Base-by-base conservation (phyloP, 1,284 basidiomycete species). In the Phellopilus nigrolimitatus region DNA sequence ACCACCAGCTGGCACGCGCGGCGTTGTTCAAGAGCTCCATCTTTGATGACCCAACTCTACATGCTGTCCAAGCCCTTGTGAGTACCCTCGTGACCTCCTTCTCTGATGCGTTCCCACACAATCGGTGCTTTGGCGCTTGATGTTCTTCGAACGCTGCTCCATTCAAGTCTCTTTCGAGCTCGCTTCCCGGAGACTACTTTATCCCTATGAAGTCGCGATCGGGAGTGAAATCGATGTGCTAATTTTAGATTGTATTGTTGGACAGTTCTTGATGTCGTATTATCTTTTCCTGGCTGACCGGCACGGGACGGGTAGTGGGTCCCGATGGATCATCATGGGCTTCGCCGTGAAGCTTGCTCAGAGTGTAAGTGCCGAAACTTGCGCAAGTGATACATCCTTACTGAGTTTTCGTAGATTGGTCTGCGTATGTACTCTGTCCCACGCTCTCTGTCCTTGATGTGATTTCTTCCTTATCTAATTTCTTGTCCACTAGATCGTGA, bases 291-390 rank as follows among this genome's bases (percentile, higher is more conserved):
- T 88, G 53, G 75, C 79, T 50, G 85, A 88, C 66, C 75, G 84
- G 57, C 82, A 88, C 63, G 84, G 84, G 13, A 80, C 76, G 22
- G 78, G 74, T 57, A 81, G 82, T 55, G 84, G 84, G 13, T 77
- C 79, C n/a, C 74, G 86, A 31, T 88, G 85, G 85, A 79, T 80
- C 6, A 79, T 84, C 53, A 87, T 88, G 75, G 87, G 86, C 19
- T 74, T 88, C 47, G 82, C 86, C 15, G 80, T 87, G 54, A 89
- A 87, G 67, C 70, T 88, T 52, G 82, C 80, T 28, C 83, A 89
- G 62, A 86, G 83, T 63, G 86, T 89, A 61, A 73, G 84, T 47
- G 7, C 24, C 21, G 37, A 7, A 2, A 25, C 46, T 24, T 45
- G 36, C 47, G 37, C 22, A 53, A 22, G 4, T 31, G 21, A 17